These are phyloP conservation scores for Globisporangium mamillatum DNA, from an alignment of 352 stramenopile genomes.

Conservation along the genomic window DNA sequence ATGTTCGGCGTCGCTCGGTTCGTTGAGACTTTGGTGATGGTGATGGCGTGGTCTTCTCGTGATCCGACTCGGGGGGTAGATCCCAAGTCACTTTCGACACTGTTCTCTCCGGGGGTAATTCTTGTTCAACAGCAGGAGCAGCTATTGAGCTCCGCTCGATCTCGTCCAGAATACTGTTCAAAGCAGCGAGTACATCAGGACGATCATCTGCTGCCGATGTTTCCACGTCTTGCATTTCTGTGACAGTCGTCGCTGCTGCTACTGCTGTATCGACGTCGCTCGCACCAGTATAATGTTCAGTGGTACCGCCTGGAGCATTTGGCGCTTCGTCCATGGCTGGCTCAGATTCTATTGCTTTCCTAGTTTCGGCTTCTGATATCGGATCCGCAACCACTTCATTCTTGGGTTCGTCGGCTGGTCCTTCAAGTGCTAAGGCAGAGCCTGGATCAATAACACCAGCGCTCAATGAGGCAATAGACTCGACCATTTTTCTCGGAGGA, in stretches of 20 bases:
- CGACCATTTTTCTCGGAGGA: not conserved
- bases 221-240: not conserved
- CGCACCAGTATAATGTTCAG: not conserved
- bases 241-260: not conserved
- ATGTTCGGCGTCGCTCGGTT: constrained; percentile 31
- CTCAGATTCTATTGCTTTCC: not conserved
- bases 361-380: not conserved
- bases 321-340: not conserved
- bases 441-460: not conserved
- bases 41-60: not conserved
- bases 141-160: not conserved
- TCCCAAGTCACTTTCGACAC: constrained; percentile 11
- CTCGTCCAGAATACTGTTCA: not conserved
- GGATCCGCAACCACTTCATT: not conserved
- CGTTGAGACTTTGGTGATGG: constrained; percentile 6
- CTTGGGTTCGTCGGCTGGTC: not conserved
- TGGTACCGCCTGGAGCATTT: not conserved
- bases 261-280: too few species aligned
- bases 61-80: not conserved
- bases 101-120: not conserved
- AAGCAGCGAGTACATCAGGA: not conserved
- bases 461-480: not conserved
- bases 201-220: not conserved
- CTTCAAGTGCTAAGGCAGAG: not conserved
- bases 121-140: not conserved